A percentile compares a stretch with the other conserved stretches of the same genome.
phyloP scores from a whole-genome alignment of 2,329 filamentous ascomycete species.

The Trichoderma aggressivum region DNA sequence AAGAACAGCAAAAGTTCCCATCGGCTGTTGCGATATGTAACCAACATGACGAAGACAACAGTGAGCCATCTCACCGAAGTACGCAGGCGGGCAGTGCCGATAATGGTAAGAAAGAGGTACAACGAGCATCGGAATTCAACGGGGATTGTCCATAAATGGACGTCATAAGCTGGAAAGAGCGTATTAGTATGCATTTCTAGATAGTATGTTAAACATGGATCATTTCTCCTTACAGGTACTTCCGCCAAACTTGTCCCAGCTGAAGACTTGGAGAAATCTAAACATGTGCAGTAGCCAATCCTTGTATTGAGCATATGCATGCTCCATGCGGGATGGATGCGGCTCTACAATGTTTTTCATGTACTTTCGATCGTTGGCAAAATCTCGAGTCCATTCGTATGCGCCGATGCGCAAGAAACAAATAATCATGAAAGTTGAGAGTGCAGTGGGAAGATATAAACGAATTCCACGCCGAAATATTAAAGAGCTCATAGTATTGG shows the following conservation, averaged over 20 bases:
- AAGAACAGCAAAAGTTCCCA: slow-evolving; percentile 58
- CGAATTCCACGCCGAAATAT: slow-evolving; percentile 51
- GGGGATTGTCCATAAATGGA: slow-evolving; percentile 62
- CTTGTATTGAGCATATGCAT: slow-evolving; percentile 38
- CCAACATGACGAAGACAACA: slow-evolving; percentile 41
- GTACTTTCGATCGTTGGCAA: slow-evolving; percentile 41
- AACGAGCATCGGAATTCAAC: slow-evolving; percentile 59
- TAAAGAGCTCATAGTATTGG: slow-evolving; percentile 46
- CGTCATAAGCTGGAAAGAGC: slow-evolving; percentile 43
- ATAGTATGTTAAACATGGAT: neutral
- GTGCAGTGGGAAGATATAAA: slow-evolving; percentile 49
- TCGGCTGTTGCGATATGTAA: slow-evolving; percentile 45
- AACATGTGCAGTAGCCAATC: slow-evolving; percentile 50
- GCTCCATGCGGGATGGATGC: slow-evolving; percentile 41
- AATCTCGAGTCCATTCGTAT: slow-evolving; percentile 48
- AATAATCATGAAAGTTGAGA: slow-evolving; percentile 49
- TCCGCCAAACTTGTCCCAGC: slow-evolving; percentile 47
- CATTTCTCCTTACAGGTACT: slow-evolving; percentile 37
- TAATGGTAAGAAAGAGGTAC: slow-evolving; percentile 52
- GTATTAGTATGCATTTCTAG: slow-evolving; percentile 21
- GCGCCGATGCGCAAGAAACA: slow-evolving; percentile 43
- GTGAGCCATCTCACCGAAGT: slow-evolving; percentile 40
- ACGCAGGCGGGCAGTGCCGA: slow-evolving; percentile 48
- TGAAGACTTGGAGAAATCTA: slow-evolving; percentile 49
- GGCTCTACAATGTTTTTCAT: slow-evolving; percentile 49